phyloP scores from a whole-genome alignment of 75 land plant genomes.

The Ceratopteris richardii region DNA sequence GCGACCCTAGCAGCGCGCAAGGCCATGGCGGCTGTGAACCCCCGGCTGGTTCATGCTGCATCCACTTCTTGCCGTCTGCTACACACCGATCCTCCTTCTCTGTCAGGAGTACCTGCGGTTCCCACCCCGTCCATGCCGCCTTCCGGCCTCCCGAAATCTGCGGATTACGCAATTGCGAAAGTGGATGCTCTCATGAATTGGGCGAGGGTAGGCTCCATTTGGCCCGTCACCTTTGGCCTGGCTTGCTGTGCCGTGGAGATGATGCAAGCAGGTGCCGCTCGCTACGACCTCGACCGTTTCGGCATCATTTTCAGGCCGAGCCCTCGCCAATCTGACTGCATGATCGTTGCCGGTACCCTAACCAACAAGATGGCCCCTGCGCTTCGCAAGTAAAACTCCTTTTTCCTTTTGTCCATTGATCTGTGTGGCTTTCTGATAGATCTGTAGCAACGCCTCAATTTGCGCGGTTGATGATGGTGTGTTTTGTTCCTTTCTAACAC shows the following conservation, averaged over 20 bases:
- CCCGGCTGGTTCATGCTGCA: no score
- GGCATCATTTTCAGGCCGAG: conserved; percentile 95
- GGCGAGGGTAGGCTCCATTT: conserved; percentile 92
- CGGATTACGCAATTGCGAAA: conserved; percentile 90
- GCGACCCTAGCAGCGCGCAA: no score
- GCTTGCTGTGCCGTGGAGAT: conserved; percentile 99
- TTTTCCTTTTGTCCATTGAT: no score
- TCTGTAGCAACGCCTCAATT: no score
- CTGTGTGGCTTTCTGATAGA: no score
- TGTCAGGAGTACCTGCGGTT: no score
- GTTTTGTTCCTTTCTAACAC: no score
- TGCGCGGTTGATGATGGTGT: no score
- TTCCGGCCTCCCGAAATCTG: conserved; percentile 45
- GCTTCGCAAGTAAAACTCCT: conserved; percentile 62
- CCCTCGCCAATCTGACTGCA: conserved; percentile 94
- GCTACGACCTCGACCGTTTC: conserved; percentile 91
- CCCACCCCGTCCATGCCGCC: no score
- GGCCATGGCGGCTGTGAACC: no score
- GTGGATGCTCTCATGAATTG: conserved; percentile 87
- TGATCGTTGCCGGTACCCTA: conserved; percentile 97
- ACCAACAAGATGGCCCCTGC: conserved; percentile 99
- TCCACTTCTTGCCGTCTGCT: no score
- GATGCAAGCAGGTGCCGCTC: conserved; percentile 98
- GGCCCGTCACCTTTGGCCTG: conserved; percentile 36
- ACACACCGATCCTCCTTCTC: no score